Conservation (phyloP, 176 grass and related monocot genomes). For the Aegilops sharonensis region DNA sequence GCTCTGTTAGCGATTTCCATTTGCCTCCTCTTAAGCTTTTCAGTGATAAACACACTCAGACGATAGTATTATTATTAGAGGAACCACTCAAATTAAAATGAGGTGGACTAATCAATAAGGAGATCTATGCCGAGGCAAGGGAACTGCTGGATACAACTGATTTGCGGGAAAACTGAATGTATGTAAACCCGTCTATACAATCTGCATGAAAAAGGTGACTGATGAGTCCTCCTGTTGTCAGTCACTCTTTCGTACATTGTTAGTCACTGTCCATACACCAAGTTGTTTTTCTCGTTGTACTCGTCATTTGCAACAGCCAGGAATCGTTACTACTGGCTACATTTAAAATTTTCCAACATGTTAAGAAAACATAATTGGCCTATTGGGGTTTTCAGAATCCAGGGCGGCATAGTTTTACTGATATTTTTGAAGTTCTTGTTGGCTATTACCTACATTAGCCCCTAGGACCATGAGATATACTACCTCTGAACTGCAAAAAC, state of each 20-base stretch:
- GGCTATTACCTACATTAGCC: not conserved
- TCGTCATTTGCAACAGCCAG: not conserved
- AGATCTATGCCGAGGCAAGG: not conserved
- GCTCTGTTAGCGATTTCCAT: not conserved
- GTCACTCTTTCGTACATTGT: not conserved
- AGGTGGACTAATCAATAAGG: not conserved
- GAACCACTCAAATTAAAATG: slow-evolving; percentile 1
- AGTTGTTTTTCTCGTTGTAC: not conserved
- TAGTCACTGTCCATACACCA: not conserved
- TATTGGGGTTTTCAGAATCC: not conserved
- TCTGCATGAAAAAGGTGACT: not conserved
- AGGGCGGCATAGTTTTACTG: not conserved
- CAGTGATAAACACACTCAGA: not conserved
- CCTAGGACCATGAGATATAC: not conserved
- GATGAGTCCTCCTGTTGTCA: not conserved
- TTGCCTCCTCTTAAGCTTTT: not conserved
- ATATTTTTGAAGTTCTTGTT: not conserved
- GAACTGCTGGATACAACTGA: slow-evolving; percentile 1
- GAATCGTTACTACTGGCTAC: not conserved
- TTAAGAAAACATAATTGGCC: slow-evolving; percentile 6
- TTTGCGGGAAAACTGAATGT: not conserved
- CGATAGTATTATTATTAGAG: not conserved
- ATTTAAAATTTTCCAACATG: slow-evolving; percentile 2
- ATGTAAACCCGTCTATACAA: not conserved
- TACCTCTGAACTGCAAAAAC: no score